These are phyloP conservation scores for Glarea lozoyensis DNA, from an alignment of 495 filamentous ascomycete species.

Conservation along the genomic window DNA sequence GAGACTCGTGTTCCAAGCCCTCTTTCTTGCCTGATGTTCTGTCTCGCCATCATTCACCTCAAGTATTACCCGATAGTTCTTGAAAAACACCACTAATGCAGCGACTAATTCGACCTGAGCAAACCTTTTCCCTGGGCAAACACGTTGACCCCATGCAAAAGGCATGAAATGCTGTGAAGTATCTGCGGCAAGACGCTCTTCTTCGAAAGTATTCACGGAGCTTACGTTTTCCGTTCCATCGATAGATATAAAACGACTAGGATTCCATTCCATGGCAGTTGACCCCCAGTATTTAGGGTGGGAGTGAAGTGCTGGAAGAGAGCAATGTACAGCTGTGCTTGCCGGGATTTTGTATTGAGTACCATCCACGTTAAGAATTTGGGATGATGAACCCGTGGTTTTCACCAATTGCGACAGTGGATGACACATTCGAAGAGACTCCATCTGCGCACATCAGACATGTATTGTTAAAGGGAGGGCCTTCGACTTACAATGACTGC, in stretches of 20 bases:
- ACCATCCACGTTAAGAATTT: constrained; percentile 17
- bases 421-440: constrained; percentile 39
- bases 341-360: constrained; percentile 21
- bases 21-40: constrained; percentile 16
- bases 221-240: constrained; percentile 10
- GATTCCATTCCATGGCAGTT: constrained; percentile 25
- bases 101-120: constrained; percentile 45
- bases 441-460: constrained; percentile 23
- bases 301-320: constrained; percentile 13
- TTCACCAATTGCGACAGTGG: constrained; percentile 32
- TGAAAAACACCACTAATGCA: constrained; percentile 31
- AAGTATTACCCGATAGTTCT: constrained; percentile 24
- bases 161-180: constrained; percentile 30
- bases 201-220: constrained; percentile 2
- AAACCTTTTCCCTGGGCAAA: constrained; percentile 41
- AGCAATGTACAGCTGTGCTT: constrained; percentile 23
- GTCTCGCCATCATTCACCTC: constrained; percentile 22
- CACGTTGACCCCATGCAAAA: constrained; percentile 36
- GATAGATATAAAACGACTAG: constrained; percentile 23
- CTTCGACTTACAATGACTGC: constrained; percentile 31
- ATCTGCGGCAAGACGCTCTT: constrained; percentile 21
- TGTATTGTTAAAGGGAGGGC: not conserved
- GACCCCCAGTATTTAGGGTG: constrained; percentile 21
- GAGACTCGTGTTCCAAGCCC: constrained; percentile 23
- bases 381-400: constrained; percentile 19